Percentiles rank a stretch among this genome's conserved stretches.
Evolutionary conservation across 1,284 basidiomycete genomes (phyloP).

Genomic region (Ganoderma sinense): DNA sequence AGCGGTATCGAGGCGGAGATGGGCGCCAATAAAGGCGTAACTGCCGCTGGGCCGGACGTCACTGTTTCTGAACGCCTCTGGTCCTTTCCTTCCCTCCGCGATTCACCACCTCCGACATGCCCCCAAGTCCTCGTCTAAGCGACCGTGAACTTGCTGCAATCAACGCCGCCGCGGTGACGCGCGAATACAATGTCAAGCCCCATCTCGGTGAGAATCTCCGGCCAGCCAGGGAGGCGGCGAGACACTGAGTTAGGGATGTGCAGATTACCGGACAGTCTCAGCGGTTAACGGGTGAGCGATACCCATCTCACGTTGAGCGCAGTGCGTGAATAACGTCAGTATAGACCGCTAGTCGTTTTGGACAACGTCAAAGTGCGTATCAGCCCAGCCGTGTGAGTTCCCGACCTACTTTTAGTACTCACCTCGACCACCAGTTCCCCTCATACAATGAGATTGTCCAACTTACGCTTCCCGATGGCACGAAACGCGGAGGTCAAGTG

Average conservation of each 20-base stretch:
- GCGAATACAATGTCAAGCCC: constrained; percentile 86
- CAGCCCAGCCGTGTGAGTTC: not conserved
- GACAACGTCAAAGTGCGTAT: constrained; percentile 94
- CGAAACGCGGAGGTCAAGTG: constrained; percentile 95
- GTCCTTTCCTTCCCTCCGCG: constrained; percentile 10
- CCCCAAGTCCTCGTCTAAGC: constrained; percentile 65
- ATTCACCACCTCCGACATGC: constrained; percentile 40
- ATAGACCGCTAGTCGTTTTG: constrained; percentile 91
- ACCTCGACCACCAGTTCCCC: constrained; percentile 73
- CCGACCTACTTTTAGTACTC: constrained; percentile 5
- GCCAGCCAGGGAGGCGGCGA: not conserved
- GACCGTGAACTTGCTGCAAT: constrained; percentile 83
- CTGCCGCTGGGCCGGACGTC: constrained; percentile 30
- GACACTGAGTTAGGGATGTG: constrained; percentile 25
- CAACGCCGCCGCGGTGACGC: constrained; percentile 88
- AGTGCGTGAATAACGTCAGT: constrained; percentile 7
- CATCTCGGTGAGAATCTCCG: constrained; percentile 74
- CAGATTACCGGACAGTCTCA: constrained; percentile 96
- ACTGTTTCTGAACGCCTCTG: constrained; percentile 17
- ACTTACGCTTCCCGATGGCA: constrained; percentile 95
- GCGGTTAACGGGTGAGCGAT: constrained; percentile 90
- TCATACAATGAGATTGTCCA: constrained; percentile 99
- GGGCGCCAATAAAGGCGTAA: constrained; percentile 20
- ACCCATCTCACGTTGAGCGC: constrained; percentile 15
- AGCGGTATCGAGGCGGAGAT: constrained; percentile 11